Evolutionary conservation across 352 stramenopile genomes (phyloP).

Genomic region (Phytopythium oedochilum): DNA sequence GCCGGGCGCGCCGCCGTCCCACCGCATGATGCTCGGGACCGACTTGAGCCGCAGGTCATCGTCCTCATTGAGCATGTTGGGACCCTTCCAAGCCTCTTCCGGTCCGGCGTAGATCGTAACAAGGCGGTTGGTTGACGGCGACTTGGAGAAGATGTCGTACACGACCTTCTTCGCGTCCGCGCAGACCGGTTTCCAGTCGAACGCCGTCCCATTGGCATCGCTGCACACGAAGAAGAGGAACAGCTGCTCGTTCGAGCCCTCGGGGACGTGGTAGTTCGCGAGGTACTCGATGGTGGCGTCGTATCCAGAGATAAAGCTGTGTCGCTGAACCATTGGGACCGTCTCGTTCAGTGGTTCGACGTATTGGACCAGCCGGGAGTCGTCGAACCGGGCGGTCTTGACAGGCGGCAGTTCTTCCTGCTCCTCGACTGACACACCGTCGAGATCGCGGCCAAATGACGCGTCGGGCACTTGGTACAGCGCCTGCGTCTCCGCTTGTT

Average conservation of each 20-base stretch:
- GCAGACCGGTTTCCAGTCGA: constrained; percentile 54
- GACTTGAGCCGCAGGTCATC: constrained; percentile 55
- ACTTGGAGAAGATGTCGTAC: constrained; percentile 53
- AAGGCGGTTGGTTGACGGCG: constrained; percentile 41
- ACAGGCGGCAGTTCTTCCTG: neutral
- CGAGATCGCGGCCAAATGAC: neutral
- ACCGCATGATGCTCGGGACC: constrained; percentile 57
- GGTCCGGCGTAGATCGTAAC: constrained; percentile 53
- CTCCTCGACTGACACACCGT: neutral
- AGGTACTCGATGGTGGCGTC: constrained; percentile 46
- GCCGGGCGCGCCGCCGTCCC: constrained; percentile 29
- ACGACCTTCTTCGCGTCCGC: constrained; percentile 35
- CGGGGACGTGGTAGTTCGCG: constrained; percentile 24
- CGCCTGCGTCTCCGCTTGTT: neutral
- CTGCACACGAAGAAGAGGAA: constrained; percentile 73
- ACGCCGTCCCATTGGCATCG: constrained; percentile 27
- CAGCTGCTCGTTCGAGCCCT: constrained; percentile 27
- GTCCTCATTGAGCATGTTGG: constrained; percentile 56
- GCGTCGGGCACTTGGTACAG: neutral
- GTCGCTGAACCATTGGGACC: constrained; percentile 32
- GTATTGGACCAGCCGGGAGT: constrained; percentile 16
- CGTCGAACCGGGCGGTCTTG: constrained; percentile 12
- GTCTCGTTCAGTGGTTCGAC: constrained; percentile 6
- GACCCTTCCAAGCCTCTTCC: constrained; percentile 42
- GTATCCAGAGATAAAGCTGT: constrained; percentile 43